phyloP scores from a whole-genome alignment of 129 eudicot genomes.

The Tanacetum coccineum region DNA sequence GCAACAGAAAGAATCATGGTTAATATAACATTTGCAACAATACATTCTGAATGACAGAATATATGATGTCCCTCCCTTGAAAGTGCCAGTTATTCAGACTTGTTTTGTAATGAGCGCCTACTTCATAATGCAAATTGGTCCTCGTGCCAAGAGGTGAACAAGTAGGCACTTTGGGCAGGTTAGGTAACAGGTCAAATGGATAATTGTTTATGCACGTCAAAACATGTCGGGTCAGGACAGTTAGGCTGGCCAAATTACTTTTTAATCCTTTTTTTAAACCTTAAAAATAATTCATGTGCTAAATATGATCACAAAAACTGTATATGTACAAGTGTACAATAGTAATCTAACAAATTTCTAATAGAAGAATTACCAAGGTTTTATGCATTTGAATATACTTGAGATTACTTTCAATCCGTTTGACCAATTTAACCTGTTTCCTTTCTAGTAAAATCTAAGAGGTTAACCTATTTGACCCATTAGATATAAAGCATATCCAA shows the following conservation, averaged over 20 bases:
- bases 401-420: background rate
- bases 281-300: background rate
- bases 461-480: background rate
- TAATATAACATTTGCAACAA: constrained; percentile 1
- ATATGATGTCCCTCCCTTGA: background rate
- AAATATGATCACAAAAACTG: background rate
- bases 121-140: too few species aligned
- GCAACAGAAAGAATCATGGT: constrained; percentile 23
- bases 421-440: constrained; percentile 6
- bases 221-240: background rate
- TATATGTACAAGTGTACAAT: background rate
- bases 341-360: background rate
- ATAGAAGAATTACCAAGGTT: background rate
- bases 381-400: background rate
- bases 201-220: background rate
- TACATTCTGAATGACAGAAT: background rate
- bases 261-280: background rate
- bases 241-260: background rate
- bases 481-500: background rate
- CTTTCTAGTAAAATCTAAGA: background rate
- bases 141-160: background rate
- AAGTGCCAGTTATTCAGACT: too few species aligned
- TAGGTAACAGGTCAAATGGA: background rate
- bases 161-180: background rate
- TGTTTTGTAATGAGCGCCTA: too few species aligned